Percentiles rank a stretch among this genome's conserved stretches.
Evolutionary conservation across 1,284 basidiomycete genomes (phyloP).

Genomic region (Microbotryum violaceum): DNA sequence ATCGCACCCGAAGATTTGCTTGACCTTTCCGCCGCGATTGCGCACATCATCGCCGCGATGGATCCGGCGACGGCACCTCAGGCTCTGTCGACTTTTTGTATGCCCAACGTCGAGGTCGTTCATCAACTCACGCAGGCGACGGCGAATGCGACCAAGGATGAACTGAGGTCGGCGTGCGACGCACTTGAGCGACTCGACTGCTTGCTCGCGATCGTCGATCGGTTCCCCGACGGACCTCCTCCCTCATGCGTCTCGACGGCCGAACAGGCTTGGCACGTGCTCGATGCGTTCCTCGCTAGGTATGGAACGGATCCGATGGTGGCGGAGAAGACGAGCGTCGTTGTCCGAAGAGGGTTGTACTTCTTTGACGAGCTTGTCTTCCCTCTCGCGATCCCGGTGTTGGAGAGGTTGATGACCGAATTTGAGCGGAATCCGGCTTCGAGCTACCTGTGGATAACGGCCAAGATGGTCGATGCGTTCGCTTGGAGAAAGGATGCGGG

Average conservation of each 20-base stretch:
- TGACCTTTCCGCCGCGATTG: slow-evolving; percentile 91
- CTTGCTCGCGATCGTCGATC: slow-evolving; percentile 70
- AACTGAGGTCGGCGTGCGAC: slow-evolving; percentile 46
- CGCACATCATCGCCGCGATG: slow-evolving; percentile 89
- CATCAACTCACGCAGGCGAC: slow-evolving; percentile 31
- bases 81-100: slow-evolving; percentile 73
- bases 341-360: slow-evolving; percentile 72
- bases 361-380: slow-evolving; percentile 68
- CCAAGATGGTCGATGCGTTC: slow-evolving; percentile 53
- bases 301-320: slow-evolving; percentile 72
- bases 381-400: slow-evolving; percentile 60
- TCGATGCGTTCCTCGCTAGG: slow-evolving; percentile 70
- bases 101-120: slow-evolving; percentile 48
- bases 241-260: slow-evolving; percentile 68
- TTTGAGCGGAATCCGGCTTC: slow-evolving; percentile 79
- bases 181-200: slow-evolving; percentile 81
- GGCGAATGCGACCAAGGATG: slow-evolving; percentile 36
- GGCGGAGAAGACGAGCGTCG: slow-evolving; percentile 78
- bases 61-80: slow-evolving; percentile 66
- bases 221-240: slow-evolving; percentile 72
- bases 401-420: slow-evolving; percentile 64
- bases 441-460: slow-evolving; percentile 86
- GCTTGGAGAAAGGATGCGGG: slow-evolving; percentile 45
- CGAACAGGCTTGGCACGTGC: slow-evolving; percentile 70
- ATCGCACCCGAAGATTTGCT: slow-evolving; percentile 79